phyloP scores from a whole-genome alignment of 257 asterid genomes.

The Jasminum sambac region DNA sequence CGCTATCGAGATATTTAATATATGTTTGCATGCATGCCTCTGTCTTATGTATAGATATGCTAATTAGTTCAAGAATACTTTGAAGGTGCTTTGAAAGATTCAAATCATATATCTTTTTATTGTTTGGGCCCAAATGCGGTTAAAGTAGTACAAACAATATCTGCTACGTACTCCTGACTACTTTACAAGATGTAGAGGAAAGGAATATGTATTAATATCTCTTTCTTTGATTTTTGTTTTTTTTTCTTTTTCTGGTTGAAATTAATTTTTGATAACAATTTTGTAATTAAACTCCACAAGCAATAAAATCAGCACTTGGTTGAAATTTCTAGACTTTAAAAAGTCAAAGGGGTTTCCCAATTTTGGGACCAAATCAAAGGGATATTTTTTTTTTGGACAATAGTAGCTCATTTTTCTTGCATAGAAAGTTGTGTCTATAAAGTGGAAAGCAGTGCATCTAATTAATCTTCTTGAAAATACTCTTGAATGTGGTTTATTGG shows the following conservation, averaged over 20 bases:
- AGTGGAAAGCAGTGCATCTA: not conserved
- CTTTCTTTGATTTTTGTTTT: not conserved
- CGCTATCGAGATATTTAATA: not conserved
- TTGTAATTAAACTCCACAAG: not conserved
- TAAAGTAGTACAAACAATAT: not conserved
- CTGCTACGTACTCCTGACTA: too few relatives aligned
- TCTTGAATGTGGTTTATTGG: constrained; percentile 26
- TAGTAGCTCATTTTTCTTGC: constrained; percentile 3
- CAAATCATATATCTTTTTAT: not conserved
- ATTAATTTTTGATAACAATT: not conserved
- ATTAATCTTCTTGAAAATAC: not conserved
- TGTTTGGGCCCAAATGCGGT: constrained; percentile 1
- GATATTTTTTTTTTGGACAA: not conserved
- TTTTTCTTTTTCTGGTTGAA: not conserved
- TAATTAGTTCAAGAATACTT: not conserved
- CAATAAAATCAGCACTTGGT: not conserved
- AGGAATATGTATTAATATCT: not conserved
- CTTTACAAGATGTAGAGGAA: constrained; percentile 6
- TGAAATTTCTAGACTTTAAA: not conserved
- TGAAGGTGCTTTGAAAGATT: not conserved
- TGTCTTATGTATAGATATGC: not conserved
- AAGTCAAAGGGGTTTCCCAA: not conserved
- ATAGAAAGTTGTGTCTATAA: not conserved
- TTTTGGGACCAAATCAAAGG: constrained; percentile 1
- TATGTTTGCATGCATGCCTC: not conserved